A percentile compares a stretch with the other conserved stretches of the same genome.
Evolutionary conservation across 805 yeast species (phyloP).

Genomic region (Candida sphagnicola): DNA sequence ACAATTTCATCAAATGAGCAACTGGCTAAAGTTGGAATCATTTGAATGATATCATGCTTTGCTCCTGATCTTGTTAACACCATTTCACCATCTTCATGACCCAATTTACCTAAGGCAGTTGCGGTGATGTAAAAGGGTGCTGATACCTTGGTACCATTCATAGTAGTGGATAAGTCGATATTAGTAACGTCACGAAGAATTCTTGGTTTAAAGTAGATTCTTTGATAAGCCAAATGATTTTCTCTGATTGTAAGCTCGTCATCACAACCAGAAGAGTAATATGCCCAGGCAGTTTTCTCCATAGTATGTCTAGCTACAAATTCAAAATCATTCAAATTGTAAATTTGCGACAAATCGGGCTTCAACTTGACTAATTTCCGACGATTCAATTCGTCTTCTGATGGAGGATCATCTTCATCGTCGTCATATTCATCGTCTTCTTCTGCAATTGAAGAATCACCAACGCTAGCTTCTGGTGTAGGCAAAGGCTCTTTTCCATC

Average conservation of each 20-base stretch:
- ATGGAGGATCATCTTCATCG: slow-evolving; percentile 35
- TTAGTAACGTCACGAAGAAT: slow-evolving; percentile 76
- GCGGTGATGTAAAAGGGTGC: slow-evolving; percentile 90
- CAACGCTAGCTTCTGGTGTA: not conserved
- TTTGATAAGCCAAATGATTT: slow-evolving; percentile 84
- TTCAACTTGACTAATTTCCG: slow-evolving; percentile 32
- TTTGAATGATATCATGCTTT: slow-evolving; percentile 65
- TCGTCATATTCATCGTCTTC: slow-evolving; percentile 26
- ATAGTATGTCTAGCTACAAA: slow-evolving; percentile 75
- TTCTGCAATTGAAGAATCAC: slow-evolving; percentile 8
- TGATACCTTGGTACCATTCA: slow-evolving; percentile 66
- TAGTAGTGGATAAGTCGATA: slow-evolving; percentile 64
- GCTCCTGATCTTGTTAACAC: slow-evolving; percentile 83
- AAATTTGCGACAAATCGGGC: slow-evolving; percentile 69
- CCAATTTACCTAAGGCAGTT: slow-evolving; percentile 87
- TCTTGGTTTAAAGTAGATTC: slow-evolving; percentile 83
- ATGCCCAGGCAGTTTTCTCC: slow-evolving; percentile 82
- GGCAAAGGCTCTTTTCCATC: slow-evolving; percentile 16
- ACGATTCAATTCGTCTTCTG: slow-evolving; percentile 22
- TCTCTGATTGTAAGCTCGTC: slow-evolving; percentile 90
- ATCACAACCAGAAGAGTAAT: slow-evolving; percentile 87
- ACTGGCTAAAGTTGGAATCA: slow-evolving; percentile 91
- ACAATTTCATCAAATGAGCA: slow-evolving; percentile 84
- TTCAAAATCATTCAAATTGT: slow-evolving; percentile 84
- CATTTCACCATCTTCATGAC: slow-evolving; percentile 90